phyloP scores from a whole-genome alignment of 169 alveolate species.

The Cryptosporidium viatorum region DNA sequence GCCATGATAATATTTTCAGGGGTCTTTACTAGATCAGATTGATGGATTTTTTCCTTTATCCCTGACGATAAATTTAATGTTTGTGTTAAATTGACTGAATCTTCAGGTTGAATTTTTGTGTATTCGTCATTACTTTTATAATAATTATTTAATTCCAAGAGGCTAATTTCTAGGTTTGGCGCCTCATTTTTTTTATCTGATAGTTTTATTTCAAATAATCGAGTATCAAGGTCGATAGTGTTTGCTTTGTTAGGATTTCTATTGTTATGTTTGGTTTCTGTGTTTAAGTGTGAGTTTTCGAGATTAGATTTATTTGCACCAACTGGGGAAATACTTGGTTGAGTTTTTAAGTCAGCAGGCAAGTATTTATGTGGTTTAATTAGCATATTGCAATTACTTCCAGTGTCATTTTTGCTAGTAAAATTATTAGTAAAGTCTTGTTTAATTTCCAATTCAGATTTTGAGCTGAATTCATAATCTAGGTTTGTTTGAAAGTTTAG shows the following conservation, averaged over 20 bases:
- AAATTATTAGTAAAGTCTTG: background rate
- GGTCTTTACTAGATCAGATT: background rate
- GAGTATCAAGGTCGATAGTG: background rate
- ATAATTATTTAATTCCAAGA: background rate
- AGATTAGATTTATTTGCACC: background rate
- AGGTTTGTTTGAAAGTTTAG: background rate
- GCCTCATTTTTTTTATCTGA: background rate
- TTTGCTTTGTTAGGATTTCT: background rate
- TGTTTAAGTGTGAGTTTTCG: too few relatives aligned
- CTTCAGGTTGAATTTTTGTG: background rate
- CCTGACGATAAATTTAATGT: constrained; percentile 5
- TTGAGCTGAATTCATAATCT: background rate
- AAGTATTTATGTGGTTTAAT: background rate
- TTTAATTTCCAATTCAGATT: background rate
- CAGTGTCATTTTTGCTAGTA: background rate
- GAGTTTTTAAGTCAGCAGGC: background rate
- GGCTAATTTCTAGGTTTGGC: background rate
- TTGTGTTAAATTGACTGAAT: too few relatives aligned
- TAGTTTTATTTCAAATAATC: background rate
- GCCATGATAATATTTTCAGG: constrained; percentile 29
- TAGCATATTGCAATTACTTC: background rate
- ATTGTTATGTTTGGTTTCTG: background rate
- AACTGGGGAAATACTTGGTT: background rate
- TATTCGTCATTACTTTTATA: background rate
- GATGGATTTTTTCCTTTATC: background rate